These are phyloP conservation scores for Sechiopsis laciniata DNA, from an alignment of 306 rosid species.

Conservation along the genomic window DNA sequence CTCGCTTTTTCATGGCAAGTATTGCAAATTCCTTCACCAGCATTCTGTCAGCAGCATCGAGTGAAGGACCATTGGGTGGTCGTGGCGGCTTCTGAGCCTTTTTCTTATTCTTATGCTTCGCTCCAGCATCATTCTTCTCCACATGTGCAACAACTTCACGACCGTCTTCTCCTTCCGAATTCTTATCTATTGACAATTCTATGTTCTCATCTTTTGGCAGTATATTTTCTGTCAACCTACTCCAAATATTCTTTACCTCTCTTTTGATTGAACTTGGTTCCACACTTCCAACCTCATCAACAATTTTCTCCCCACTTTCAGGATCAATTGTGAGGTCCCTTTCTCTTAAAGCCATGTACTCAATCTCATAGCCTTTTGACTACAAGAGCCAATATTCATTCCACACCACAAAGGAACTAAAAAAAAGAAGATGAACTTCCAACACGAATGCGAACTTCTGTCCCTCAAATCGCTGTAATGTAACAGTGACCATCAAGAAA, in stretches of 20 bases:
- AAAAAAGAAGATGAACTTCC: not conserved
- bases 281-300: not conserved
- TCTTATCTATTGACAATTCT: conserved; percentile 3
- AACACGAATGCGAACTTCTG: not conserved
- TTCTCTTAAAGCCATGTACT: conserved; percentile 27
- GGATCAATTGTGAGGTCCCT: conserved; percentile 37
- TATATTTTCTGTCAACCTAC: conserved; percentile 3
- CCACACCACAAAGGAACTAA: not conserved
- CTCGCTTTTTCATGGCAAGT: conserved; percentile 75
- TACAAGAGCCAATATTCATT: not conserved
- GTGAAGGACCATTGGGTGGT: conserved; percentile 72
- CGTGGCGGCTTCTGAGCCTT: conserved; percentile 89
- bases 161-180: conserved; percentile 15
- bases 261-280: not conserved
- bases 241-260: conserved; percentile 18
- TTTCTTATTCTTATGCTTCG: conserved; percentile 65
- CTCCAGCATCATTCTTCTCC: conserved; percentile 45
- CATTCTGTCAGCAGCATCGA: conserved; percentile 79
- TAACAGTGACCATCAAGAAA: not conserved
- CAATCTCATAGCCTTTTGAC: conserved; percentile 18
- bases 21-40: conserved; percentile 69
- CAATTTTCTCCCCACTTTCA: conserved; percentile 48
- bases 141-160: conserved; percentile 25
- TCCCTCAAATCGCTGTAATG: not conserved
- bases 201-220: conserved; percentile 2